Base-by-base conservation (phyloP, 345 rosid genomes). In the Luvunga scandens region DNA sequence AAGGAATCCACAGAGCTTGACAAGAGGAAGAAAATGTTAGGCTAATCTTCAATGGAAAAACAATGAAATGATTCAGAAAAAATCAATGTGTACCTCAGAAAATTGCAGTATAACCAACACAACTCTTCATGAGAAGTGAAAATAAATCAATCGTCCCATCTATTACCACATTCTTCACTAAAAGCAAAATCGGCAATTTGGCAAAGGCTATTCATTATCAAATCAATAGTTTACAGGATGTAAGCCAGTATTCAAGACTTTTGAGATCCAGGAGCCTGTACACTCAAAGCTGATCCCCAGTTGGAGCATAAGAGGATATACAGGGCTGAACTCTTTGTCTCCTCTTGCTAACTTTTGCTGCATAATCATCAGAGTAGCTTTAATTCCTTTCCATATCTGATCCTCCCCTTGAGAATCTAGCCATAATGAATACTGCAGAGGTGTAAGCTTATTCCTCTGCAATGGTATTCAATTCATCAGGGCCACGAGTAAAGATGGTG, bases 371-470 rank as follows among this genome's bases (percentile, higher is more conserved):
- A 97, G 83, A 18, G 99, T 97, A 3, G 97, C 98, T 86, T 93
- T 94, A 16, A 97, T 77, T 4, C 99, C 99, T 77, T 94, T 94
- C 99, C 99, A 97, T 53, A 94, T 90, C 84, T 97, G 99, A 86
- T 97, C 98, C 85, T 97, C 98, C 66, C 93, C 92, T 80, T 93
- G 98, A 73, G 91, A 90, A 86, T 94, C 99, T 66, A 97, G 84
- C 99, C 99, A 97, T 79, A 94, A 69, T 2, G 99, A 97, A 83
- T 97, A 97, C 82, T 94, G 97, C 75, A 90, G 13, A 4, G 89
- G 92, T 6, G 93, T 91, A 39, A 97, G 94, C 72, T 83, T 92
- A 87, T 94, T 97, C 84, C 96, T 91, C 65, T 93, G 98, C 84
- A 91, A 79, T 0, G 99, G 98, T 3, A 98, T 84, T 94, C 80